A percentile compares a stretch with the other conserved stretches of the same genome.
These are phyloP conservation scores for Paratinospora sagittata DNA, from an alignment of 164 flowering plant species.

Conservation along the genomic window DNA sequence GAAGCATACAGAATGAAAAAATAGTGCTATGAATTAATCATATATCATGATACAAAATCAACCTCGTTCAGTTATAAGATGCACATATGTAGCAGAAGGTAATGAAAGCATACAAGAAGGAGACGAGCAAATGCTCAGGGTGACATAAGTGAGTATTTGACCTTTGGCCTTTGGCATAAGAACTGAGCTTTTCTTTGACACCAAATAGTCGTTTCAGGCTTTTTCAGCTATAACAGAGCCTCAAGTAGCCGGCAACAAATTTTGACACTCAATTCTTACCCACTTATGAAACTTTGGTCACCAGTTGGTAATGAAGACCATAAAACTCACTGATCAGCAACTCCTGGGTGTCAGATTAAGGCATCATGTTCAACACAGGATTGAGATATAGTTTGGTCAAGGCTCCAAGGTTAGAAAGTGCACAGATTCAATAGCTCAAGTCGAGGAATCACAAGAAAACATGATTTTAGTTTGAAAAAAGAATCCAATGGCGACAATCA, in stretches of 20 bases:
- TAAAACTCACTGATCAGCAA: background rate
- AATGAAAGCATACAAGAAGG: background rate
- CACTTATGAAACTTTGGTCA: background rate
- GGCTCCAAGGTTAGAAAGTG: background rate
- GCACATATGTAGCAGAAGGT: background rate
- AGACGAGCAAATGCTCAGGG: background rate
- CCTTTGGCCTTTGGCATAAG: no score
- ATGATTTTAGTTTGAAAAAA: no score
- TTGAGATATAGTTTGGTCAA: background rate
- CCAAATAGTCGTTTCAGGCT: background rate
- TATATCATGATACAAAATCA: background rate
- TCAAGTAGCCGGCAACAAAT: background rate
- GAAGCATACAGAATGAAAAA: background rate
- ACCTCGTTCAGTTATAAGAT: background rate
- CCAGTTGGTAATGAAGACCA: background rate
- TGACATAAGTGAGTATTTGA: background rate
- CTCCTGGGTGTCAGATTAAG: background rate
- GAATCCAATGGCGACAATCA: no score
- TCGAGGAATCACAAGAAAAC: background rate
- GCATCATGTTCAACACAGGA: background rate
- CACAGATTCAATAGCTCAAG: background rate
- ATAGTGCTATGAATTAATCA: background rate
- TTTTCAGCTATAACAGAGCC: background rate
- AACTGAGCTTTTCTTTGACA: background rate
- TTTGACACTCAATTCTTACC: background rate